Conservation (phyloP, 2,329 filamentous ascomycete species). For the Colletotrichum phormii region DNA sequence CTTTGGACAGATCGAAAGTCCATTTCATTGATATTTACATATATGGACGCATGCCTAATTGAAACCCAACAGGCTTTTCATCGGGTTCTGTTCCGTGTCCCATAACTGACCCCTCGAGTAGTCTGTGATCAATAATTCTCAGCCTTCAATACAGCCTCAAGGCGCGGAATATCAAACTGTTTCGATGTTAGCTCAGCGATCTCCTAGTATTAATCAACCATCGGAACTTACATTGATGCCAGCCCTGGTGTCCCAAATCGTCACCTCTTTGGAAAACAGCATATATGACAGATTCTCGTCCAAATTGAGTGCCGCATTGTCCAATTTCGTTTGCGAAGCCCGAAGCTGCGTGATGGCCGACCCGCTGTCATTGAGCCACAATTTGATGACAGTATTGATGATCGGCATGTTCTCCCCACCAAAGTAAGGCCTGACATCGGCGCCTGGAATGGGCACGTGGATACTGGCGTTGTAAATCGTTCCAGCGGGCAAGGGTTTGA, state of each 20-base stretch:
- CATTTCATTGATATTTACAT: no score
- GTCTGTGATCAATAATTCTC: not conserved
- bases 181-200: not conserved
- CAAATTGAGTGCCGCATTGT: constrained; percentile 4
- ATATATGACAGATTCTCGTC: constrained; percentile 26
- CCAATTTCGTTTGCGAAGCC: constrained; percentile 1
- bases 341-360: not conserved
- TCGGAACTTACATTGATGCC: not conserved
- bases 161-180: not conserved
- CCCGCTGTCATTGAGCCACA: constrained; percentile 10
- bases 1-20: no score
- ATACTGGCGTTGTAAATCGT: constrained; percentile 4
- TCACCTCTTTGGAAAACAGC: constrained; percentile 10
- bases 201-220: rapidly evolving
- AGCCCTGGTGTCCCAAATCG: not conserved
- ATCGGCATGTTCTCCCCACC: constrained; percentile 15
- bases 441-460: constrained; percentile 1
- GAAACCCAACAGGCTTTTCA: not conserved
- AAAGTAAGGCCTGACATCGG: constrained; percentile 1
- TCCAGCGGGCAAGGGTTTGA: not conserved
- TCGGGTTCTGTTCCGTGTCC: no score
- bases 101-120: no score
- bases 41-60: no score
- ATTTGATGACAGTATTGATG: constrained; percentile 21
- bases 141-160: not conserved